Evolutionary conservation across 2,329 filamentous ascomycete species (phyloP).

Genomic region (Cercospora brassicicola): DNA sequence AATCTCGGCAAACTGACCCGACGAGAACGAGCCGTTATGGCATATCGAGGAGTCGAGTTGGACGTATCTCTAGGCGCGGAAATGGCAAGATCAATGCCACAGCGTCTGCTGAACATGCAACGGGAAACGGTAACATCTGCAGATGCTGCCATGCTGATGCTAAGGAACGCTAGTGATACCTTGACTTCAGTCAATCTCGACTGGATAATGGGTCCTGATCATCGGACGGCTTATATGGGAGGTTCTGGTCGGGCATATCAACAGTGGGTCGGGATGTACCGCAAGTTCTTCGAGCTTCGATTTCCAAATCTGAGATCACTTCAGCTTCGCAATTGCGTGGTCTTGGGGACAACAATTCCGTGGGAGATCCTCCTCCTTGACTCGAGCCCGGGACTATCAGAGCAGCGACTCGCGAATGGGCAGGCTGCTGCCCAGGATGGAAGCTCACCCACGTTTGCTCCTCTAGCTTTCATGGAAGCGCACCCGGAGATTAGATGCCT

Average conservation of each 20-base stretch:
- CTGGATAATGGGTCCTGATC: constrained; percentile 35
- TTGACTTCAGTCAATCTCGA: constrained; percentile 41
- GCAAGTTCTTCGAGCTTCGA: constrained; percentile 39
- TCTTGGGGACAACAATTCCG: constrained; percentile 41
- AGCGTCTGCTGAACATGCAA: constrained; percentile 21
- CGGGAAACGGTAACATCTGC: constrained; percentile 29
- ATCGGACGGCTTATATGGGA: not conserved
- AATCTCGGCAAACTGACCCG: constrained; percentile 7
- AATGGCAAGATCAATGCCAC: not conserved
- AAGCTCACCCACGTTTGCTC: constrained; percentile 11
- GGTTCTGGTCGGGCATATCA: not conserved
- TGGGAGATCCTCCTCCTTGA: constrained; percentile 41
- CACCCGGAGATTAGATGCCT: constrained; percentile 48
- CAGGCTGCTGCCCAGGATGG: not conserved
- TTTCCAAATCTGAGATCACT: constrained; percentile 50
- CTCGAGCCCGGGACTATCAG: not conserved
- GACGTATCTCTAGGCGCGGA: constrained; percentile 4
- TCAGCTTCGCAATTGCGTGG: constrained; percentile 49
- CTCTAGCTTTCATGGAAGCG: constrained; percentile 46
- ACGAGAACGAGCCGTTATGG: constrained; percentile 18
- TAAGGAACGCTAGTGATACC: constrained; percentile 28
- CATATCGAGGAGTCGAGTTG: constrained; percentile 25
- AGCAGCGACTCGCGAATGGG: not conserved
- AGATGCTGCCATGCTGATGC: constrained; percentile 22
- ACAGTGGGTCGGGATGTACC: constrained; percentile 28